These are phyloP conservation scores for Plenodomus lindquistii DNA, from an alignment of 2,329 filamentous ascomycete genomes.

Conservation along the genomic window DNA sequence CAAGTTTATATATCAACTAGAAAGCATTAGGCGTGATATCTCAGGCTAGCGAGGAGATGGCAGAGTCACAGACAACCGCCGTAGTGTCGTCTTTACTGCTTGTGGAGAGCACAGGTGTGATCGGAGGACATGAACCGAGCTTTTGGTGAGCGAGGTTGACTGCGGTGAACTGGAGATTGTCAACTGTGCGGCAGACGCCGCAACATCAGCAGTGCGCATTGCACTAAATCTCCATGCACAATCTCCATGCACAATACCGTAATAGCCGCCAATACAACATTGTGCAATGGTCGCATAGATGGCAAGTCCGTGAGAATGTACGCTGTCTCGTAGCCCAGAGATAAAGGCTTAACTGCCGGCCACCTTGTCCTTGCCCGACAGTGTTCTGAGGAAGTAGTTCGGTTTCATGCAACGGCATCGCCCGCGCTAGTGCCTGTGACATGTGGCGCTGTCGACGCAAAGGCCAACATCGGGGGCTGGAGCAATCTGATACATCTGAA, in stretches of 20 bases:
- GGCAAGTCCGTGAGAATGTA: background rate
- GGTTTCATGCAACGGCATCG: background rate
- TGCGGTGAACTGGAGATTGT: background rate
- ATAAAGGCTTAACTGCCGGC: background rate
- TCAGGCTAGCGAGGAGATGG: too few species aligned
- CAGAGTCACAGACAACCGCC: too few species aligned
- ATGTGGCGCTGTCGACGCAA: background rate
- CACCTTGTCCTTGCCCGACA: background rate
- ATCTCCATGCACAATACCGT: background rate
- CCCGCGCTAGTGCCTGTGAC: background rate
- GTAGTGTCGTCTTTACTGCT: too few species aligned
- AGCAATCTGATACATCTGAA: too few species aligned
- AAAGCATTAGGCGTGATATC: too few species aligned
- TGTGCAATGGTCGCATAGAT: background rate
- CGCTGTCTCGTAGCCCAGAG: background rate
- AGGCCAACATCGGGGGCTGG: background rate
- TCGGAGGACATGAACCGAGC: too few species aligned
- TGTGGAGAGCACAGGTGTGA: too few species aligned
- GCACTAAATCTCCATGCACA: background rate
- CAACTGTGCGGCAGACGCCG: constrained; percentile 7
- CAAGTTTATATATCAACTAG: too few species aligned
- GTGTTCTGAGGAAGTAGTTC: background rate
- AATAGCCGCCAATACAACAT: background rate
- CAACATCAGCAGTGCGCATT: background rate
- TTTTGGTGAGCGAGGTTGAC: background rate